Percentiles rank a stretch among this genome's conserved stretches.
phyloP scores from a whole-genome alignment of 768 basidiomycete species.

The Scleroderma bovista region DNA sequence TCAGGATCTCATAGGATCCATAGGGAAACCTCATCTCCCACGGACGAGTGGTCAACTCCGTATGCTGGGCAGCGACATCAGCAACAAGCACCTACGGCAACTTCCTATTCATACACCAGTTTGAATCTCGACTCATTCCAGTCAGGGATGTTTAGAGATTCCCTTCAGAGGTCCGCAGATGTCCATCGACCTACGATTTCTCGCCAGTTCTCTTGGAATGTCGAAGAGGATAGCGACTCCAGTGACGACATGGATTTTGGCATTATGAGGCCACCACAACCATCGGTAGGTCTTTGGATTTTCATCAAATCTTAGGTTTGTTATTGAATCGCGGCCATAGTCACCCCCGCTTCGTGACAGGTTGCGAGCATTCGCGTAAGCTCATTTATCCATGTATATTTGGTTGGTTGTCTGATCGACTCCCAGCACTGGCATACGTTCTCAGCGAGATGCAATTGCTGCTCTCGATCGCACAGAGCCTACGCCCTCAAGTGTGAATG shows the following conservation, averaged over 20 bases:
- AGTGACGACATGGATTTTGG: neutral
- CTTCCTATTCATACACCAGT: conserved; percentile 24
- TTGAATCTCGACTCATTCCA: conserved; percentile 28
- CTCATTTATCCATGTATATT: neutral
- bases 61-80: neutral
- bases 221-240: neutral
- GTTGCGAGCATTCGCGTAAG: neutral
- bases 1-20: neutral
- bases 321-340: neutral
- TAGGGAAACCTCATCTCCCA: neutral
- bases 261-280: neutral
- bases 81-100: conserved; percentile 4
- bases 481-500: neutral
- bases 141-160: conserved; percentile 29
- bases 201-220: neutral
- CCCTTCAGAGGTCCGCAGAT: conserved; percentile 22
- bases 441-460: neutral
- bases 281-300: neutral
- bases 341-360: neutral
- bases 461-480: neutral
- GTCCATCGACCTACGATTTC: conserved; percentile 12
- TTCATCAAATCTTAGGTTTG: neutral
- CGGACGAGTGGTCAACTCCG: neutral
- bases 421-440: neutral
- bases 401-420: neutral